Base-by-base conservation (phyloP, 495 filamentous ascomycete genomes). In the Penicillium tannophilum region DNA sequence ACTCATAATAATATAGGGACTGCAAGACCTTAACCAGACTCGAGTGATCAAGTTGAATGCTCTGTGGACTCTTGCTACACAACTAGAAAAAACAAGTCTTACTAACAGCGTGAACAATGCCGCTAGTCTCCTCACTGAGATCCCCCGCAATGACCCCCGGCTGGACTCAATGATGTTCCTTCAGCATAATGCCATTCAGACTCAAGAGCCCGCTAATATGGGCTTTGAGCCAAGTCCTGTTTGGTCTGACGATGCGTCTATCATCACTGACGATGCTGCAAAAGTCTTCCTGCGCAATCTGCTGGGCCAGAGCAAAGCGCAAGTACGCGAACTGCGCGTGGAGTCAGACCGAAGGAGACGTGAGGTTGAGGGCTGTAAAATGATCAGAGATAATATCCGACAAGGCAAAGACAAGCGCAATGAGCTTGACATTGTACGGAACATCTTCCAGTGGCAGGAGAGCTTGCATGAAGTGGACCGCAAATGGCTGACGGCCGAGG, bases 161-260 rank as follows among this genome's bases (percentile, higher is more conserved):
- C 81, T 98, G 8, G 95, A 99, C 69, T 95, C 92, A 28, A 89
- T 93, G 79, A 99, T 99, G 95, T 99, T 95, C 73, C 84, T 93
- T 39, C 86, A 88, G 54, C 94, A 99, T 73, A 99, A 99, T 63
- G 85, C 88, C 60, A 84, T 82, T 41, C 76, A 82, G 57, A 92
- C 88, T 75, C 86, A 90, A 60, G 95, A 98, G 67, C 95, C 95
- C 2, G 59, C 79, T 7, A 86, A 95, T 74, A 85, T 96, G 67
- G 78, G 73, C 14, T 99, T 99, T 64, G 95, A 99, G 73, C 90
- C 94, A 1, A 97, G 93, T 70, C 92, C 93, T 6, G 87, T 99
- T 50, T 99, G 95, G 95, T 90, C 96, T 66, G 94, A 99, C 63
- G 93, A 97, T 63, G 89, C 86, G 51, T 70, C 81, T 16, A 92